Conservation (phyloP, 2,329 filamentous ascomycete species). For the Cordyceps tenuipes region DNA sequence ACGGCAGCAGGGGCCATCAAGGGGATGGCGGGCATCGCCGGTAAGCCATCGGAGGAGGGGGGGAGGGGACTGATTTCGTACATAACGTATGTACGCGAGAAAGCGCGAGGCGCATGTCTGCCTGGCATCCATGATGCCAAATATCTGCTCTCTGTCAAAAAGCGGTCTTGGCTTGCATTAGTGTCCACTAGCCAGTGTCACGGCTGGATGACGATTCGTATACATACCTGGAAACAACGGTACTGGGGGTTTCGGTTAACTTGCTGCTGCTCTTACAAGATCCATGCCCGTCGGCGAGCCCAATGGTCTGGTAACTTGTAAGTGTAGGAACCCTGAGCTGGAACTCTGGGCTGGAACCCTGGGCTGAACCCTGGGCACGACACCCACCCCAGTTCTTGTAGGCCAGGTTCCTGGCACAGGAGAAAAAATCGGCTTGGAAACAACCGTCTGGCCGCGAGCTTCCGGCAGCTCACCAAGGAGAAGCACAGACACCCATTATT, state of each 20-base stretch:
- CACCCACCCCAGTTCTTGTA: not conserved
- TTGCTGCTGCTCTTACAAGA: not conserved
- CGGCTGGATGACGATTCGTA: not conserved
- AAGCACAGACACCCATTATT: not conserved
- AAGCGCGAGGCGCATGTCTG: conserved; percentile 8
- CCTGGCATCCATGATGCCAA: conserved; percentile 5
- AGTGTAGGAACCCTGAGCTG: not conserved
- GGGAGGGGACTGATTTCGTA: conserved; percentile 3
- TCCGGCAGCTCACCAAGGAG: not conserved
- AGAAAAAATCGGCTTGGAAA: not conserved
- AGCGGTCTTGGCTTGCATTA: conserved; percentile 9
- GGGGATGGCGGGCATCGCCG: not conserved
- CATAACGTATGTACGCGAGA: conserved; percentile 5
- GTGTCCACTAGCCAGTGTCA: conserved; percentile 5
- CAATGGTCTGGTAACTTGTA: not conserved
- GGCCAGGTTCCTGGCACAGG: not conserved
- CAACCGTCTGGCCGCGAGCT: not conserved
- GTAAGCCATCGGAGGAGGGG: not conserved
- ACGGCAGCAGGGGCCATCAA: not conserved
- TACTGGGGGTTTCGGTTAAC: not conserved
- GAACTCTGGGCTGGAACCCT: no score
- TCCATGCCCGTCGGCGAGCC: not conserved
- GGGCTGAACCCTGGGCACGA: not conserved
- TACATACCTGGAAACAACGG: not conserved
- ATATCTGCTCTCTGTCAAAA: not conserved